Percentiles rank a stretch among this genome's conserved stretches.
phyloP scores from a whole-genome alignment of 495 filamentous ascomycete genomes.

The Cenococcum geophilum region DNA sequence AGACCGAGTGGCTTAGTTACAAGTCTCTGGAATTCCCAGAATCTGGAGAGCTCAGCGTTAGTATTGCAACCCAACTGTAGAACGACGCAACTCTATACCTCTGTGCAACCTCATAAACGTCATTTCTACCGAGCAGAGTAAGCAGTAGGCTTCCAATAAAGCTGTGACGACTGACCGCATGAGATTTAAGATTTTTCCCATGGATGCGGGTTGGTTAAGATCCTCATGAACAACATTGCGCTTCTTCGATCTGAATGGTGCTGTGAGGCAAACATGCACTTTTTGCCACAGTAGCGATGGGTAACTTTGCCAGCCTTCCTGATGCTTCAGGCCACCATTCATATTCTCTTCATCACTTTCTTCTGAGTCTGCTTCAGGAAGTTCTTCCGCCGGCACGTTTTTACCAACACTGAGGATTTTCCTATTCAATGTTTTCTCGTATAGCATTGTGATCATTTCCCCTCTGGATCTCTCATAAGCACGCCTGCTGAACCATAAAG shows the following conservation, averaged over 20 bases:
- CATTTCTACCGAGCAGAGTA: conserved; percentile 42
- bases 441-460: conserved; percentile 82
- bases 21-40: conserved; percentile 72
- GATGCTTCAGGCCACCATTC: background rate
- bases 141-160: conserved; percentile 7
- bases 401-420: conserved; percentile 47
- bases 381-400: background rate
- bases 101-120: conserved; percentile 79
- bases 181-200: conserved; percentile 79
- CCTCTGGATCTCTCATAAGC: conserved; percentile 74
- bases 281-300: background rate
- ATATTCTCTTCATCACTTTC: background rate
- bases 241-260: conserved; percentile 12
- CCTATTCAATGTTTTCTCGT: conserved; percentile 72
- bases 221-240: conserved; percentile 24
- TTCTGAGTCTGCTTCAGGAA: background rate
- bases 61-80: no score
- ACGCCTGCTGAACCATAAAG: conserved; percentile 66
- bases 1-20: conserved; percentile 62
- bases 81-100: conserved; percentile 19
- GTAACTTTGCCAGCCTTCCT: background rate
- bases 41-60: conserved; percentile 35
- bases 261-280: background rate
- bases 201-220: conserved; percentile 57
- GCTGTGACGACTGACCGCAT: conserved; percentile 46